These are phyloP conservation scores for Gymnopus androsaceus DNA, from an alignment of 1,284 basidiomycete genomes.

Conservation along the genomic window DNA sequence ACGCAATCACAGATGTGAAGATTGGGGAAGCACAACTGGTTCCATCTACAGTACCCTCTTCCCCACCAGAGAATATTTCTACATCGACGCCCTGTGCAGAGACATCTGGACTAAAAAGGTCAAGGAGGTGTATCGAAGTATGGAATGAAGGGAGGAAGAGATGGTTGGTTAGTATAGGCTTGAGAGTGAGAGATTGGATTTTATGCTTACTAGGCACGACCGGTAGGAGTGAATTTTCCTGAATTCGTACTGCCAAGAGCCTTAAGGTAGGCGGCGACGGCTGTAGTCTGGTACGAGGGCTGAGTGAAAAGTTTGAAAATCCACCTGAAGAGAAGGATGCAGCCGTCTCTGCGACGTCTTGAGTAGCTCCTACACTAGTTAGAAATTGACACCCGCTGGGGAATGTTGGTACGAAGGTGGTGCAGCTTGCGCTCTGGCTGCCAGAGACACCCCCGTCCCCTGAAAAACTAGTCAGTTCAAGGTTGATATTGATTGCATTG, in stretches of 20 bases:
- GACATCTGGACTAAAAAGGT: too few species aligned
- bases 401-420: slow-evolving; percentile 36
- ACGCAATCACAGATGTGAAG: slow-evolving; percentile 39
- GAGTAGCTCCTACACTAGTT: slow-evolving; percentile 32
- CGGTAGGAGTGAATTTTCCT: slow-evolving; percentile 38
- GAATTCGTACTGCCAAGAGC: slow-evolving; percentile 32
- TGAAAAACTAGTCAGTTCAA: background rate
- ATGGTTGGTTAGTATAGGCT: too few species aligned
- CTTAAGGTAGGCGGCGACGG: slow-evolving; percentile 27
- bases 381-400: slow-evolving; percentile 29
- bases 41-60: slow-evolving; percentile 30
- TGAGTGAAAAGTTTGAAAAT: slow-evolving; percentile 40
- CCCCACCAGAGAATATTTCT: too few species aligned
- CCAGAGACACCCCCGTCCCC: slow-evolving; percentile 40
- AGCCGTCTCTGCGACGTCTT: slow-evolving; percentile 30
- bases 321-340: slow-evolving; percentile 41
- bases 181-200: too few species aligned
- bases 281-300: slow-evolving; percentile 37
- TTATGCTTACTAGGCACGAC: slow-evolving; percentile 46
- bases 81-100: too few species aligned
- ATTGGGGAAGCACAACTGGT: slow-evolving; percentile 43
- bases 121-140: too few species aligned
- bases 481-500: background rate
- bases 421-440: slow-evolving; percentile 28
- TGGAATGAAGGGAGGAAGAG: slow-evolving; percentile 26